phyloP scores from a whole-genome alignment of 1,284 basidiomycete genomes.

The Ustilago hordei region DNA sequence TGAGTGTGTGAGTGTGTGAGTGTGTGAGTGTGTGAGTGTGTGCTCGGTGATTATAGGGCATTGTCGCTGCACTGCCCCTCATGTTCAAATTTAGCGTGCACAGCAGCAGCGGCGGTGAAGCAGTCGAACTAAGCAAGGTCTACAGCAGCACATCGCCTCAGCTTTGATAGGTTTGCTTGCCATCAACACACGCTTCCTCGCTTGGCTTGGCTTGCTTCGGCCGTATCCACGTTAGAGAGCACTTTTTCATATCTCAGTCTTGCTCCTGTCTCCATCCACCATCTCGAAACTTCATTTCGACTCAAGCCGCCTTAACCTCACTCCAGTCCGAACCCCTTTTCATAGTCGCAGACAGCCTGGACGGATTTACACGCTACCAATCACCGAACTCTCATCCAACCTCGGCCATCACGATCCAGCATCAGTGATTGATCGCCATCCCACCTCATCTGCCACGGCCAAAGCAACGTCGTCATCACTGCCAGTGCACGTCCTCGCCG shows the following conservation, averaged over 20 bases:
- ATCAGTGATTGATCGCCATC: background rate
- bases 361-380: background rate
- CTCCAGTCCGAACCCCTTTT: background rate
- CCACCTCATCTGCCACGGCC: background rate
- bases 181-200: background rate
- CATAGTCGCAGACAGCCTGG: background rate
- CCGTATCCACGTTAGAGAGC: background rate
- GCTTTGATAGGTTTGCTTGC: background rate
- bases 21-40: background rate
- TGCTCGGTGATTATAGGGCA: background rate
- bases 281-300: slow-evolving; percentile 6
- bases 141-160: background rate
- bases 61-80: background rate
- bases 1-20: background rate
- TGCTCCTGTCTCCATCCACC: slow-evolving; percentile 7
- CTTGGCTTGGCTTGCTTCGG: background rate
- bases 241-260: slow-evolving; percentile 3
- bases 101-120: background rate
- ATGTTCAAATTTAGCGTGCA: background rate
- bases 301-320: background rate
- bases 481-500: background rate
- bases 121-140: background rate
- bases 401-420: background rate
- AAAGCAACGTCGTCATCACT: background rate
- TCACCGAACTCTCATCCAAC: background rate